These are phyloP conservation scores for Pyrus pyrifolia DNA, from an alignment of 306 rosid genomes.

Conservation along the genomic window DNA sequence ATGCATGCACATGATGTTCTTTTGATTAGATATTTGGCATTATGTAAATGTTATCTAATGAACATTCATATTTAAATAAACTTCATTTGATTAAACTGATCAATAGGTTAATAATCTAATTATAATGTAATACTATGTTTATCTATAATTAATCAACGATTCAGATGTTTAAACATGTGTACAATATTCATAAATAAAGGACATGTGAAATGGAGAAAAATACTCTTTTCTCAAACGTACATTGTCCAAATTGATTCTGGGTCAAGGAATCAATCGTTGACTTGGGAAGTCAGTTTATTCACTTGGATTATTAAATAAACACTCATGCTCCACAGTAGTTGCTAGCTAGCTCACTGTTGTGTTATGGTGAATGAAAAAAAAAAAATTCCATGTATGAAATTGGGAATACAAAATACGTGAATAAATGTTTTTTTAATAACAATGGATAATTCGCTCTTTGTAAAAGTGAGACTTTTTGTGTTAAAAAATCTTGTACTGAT, in stretches of 20 bases:
- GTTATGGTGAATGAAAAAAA: neutral
- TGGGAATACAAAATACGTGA: neutral
- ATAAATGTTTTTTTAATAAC: too few species aligned
- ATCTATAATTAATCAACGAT: neutral
- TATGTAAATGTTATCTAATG: neutral
- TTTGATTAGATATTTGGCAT: neutral
- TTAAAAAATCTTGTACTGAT: too few species aligned
- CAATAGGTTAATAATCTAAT: too few species aligned
- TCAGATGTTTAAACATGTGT: too few species aligned
- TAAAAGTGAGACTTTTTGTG: neutral
- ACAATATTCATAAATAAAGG: neutral
- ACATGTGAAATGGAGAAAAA: neutral
- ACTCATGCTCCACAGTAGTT: neutral
- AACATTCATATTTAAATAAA: too few species aligned
- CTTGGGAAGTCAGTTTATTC: neutral
- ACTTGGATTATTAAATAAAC: neutral
- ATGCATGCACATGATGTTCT: neutral
- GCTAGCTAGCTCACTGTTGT: neutral
- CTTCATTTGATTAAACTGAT: too few species aligned
- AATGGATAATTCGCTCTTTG: neutral
- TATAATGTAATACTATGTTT: neutral
- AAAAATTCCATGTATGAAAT: neutral
- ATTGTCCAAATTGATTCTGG: neutral
- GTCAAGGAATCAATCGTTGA: neutral
- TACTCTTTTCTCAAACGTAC: neutral